These are phyloP conservation scores for Leishmania mexicana DNA, from an alignment of 208 protist species.

Conservation along the genomic window DNA sequence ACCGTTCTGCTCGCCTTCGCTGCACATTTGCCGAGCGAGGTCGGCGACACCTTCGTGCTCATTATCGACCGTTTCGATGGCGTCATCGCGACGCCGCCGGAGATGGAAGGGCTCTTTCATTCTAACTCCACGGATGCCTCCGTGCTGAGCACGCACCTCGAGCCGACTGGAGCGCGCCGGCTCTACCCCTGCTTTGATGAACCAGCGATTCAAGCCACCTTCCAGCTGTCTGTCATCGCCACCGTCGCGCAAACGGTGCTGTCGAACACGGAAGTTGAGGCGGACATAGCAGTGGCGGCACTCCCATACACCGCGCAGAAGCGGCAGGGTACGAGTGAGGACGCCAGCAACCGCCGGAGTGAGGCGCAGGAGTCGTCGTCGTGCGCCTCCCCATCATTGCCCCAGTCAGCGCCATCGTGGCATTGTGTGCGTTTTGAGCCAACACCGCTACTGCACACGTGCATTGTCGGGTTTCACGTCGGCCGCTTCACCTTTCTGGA, in stretches of 20 bases:
- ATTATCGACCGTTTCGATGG: conserved; percentile 46
- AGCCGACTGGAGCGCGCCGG: conserved; percentile 59
- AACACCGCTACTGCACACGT: conserved; percentile 61
- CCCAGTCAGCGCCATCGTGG: background rate
- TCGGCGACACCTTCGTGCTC: conserved; percentile 39
- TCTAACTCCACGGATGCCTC: conserved; percentile 31
- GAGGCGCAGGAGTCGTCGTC: background rate
- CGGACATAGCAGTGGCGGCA: conserved; percentile 23
- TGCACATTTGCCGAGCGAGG: conserved; percentile 29
- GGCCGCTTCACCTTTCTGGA: conserved; percentile 93
- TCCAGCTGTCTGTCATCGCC: conserved; percentile 60
- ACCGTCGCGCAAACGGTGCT: conserved; percentile 36
- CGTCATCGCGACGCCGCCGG: conserved; percentile 24
- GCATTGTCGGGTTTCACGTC: conserved; percentile 83
- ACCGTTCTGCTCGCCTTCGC: conserved; percentile 47
- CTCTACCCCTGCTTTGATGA: conserved; percentile 81
- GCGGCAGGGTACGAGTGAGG: background rate
- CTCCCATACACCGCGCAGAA: conserved; percentile 11
- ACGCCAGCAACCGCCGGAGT: background rate
- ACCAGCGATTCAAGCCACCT: conserved; percentile 52
- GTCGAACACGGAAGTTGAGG: conserved; percentile 50
- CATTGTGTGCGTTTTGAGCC: conserved; percentile 41
- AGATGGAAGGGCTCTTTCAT: conserved; percentile 45
- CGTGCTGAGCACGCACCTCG: conserved; percentile 65
- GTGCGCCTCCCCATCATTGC: background rate